phyloP scores from a whole-genome alignment of 2,329 filamentous ascomycete species.

The Metarhizium brunneum region DNA sequence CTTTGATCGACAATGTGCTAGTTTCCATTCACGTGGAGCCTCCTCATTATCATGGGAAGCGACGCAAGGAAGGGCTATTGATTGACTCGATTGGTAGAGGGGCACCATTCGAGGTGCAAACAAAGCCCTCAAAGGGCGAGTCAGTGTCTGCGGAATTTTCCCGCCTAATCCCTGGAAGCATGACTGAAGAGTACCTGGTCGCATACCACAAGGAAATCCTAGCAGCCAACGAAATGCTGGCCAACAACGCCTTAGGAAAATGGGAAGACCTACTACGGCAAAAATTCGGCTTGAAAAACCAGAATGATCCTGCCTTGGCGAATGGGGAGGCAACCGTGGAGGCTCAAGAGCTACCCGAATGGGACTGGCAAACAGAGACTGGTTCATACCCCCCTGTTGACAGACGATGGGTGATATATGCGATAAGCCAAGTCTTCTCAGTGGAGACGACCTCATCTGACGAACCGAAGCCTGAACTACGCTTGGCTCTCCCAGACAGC shows the following conservation, averaged over 20 bases:
- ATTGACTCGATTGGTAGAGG: constrained; percentile 68
- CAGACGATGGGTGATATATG: constrained; percentile 55
- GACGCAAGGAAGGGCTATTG: constrained; percentile 52
- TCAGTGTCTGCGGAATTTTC: constrained; percentile 24
- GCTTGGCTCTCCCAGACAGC: constrained; percentile 36
- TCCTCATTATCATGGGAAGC: constrained; percentile 44
- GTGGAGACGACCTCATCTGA: constrained; percentile 37
- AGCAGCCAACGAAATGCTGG: constrained; percentile 38
- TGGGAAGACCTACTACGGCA: constrained; percentile 42
- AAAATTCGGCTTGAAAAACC: constrained; percentile 37
- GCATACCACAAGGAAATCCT: constrained; percentile 35
- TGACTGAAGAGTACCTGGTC: constrained; percentile 39
- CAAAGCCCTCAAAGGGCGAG: constrained; percentile 23
- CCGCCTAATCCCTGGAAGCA: constrained; percentile 35
- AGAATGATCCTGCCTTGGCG: constrained; percentile 8
- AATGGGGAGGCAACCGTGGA: constrained; percentile 12
- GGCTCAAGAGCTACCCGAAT: constrained; percentile 29
- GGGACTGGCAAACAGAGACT: constrained; percentile 38
- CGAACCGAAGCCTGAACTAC: constrained; percentile 20
- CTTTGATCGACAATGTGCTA: constrained; percentile 52
- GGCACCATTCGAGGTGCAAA: constrained; percentile 26
- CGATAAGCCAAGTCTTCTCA: constrained; percentile 52
- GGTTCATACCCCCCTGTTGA: constrained; percentile 46
- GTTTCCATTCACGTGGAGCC: constrained; percentile 62
- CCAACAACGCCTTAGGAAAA: constrained; percentile 32